These are phyloP conservation scores for Penicillium antarcticum DNA, from an alignment of 495 filamentous ascomycete species.

Conservation along the genomic window DNA sequence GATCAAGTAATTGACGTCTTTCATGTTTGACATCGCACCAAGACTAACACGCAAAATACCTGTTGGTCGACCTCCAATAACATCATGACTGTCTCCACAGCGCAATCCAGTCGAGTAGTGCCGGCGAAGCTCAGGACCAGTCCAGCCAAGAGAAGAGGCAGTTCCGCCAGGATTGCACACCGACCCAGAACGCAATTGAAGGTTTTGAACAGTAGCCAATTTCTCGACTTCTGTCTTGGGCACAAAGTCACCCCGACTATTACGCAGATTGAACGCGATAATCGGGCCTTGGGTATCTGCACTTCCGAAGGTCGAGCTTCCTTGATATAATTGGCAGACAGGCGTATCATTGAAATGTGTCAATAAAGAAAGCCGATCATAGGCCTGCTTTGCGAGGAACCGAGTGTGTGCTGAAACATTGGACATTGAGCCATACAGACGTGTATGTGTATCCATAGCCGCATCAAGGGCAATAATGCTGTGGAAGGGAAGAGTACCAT, in stretches of 20 bases:
- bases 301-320: constrained; percentile 38
- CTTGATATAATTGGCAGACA: constrained; percentile 67
- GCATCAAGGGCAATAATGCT: constrained; percentile 76
- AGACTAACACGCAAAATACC: constrained; percentile 82
- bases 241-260: constrained; percentile 65
- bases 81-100: constrained; percentile 75
- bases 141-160: constrained; percentile 61
- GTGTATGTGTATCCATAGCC: constrained; percentile 65
- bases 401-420: constrained; percentile 72
- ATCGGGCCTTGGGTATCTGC: constrained; percentile 66
- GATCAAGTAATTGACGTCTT: constrained; percentile 70
- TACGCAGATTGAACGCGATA: constrained; percentile 77
- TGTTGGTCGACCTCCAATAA: constrained; percentile 79
- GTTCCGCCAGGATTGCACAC: constrained; percentile 91
- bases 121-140: constrained; percentile 72
- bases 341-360: constrained; percentile 63
- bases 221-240: constrained; percentile 82
- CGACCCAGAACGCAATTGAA: constrained; percentile 81
- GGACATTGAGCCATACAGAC: constrained; percentile 67
- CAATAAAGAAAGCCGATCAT: constrained; percentile 55
- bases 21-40: constrained; percentile 79
- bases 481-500: constrained; percentile 87
- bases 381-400: constrained; percentile 58
- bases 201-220: constrained; percentile 69
- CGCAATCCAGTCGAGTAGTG: constrained; percentile 80